phyloP scores from a whole-genome alignment of 2,329 filamentous ascomycete species.

The Nannizziopsis barbatae region DNA sequence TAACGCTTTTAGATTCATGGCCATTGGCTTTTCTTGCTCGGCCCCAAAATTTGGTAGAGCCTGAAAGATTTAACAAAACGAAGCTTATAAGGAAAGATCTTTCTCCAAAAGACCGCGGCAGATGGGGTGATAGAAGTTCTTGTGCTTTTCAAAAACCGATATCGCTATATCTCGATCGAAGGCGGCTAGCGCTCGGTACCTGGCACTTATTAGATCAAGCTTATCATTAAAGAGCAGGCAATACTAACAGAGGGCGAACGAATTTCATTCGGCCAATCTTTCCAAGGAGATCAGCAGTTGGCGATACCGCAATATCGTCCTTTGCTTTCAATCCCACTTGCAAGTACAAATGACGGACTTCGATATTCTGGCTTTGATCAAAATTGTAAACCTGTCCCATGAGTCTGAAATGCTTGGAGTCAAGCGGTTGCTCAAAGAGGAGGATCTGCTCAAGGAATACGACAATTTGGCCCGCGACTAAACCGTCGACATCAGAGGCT shows the following conservation, averaged over 20 bases:
- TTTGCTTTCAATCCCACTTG: slow-evolving; percentile 65
- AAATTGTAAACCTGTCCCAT: slow-evolving; percentile 69
- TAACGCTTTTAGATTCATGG: too few species aligned
- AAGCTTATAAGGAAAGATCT: slow-evolving; percentile 45
- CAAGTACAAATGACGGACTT: slow-evolving; percentile 72
- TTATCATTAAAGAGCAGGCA: not conserved
- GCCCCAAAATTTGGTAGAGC: too few species aligned
- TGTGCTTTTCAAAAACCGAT: slow-evolving; percentile 74
- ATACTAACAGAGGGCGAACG: slow-evolving; percentile 63
- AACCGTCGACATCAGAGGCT: slow-evolving; percentile 56
- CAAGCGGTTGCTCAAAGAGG: slow-evolving; percentile 53
- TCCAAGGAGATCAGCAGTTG: slow-evolving; percentile 63
- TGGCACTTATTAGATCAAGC: slow-evolving; percentile 10
- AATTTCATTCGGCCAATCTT: slow-evolving; percentile 94
- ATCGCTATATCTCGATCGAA: slow-evolving; percentile 64
- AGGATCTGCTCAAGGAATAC: slow-evolving; percentile 80
- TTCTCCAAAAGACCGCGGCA: slow-evolving; percentile 79
- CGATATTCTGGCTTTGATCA: slow-evolving; percentile 66
- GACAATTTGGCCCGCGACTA: slow-evolving; percentile 78
- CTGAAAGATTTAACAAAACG: too few species aligned
- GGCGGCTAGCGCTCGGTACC: slow-evolving; percentile 57
- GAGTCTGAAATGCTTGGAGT: slow-evolving; percentile 52
- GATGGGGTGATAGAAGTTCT: slow-evolving; percentile 91
- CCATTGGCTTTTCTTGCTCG: too few species aligned
- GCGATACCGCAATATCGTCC: slow-evolving; percentile 56